phyloP scores from a whole-genome alignment of 2,329 filamentous ascomycete species.

The Raffaelea deltoideospora region DNA sequence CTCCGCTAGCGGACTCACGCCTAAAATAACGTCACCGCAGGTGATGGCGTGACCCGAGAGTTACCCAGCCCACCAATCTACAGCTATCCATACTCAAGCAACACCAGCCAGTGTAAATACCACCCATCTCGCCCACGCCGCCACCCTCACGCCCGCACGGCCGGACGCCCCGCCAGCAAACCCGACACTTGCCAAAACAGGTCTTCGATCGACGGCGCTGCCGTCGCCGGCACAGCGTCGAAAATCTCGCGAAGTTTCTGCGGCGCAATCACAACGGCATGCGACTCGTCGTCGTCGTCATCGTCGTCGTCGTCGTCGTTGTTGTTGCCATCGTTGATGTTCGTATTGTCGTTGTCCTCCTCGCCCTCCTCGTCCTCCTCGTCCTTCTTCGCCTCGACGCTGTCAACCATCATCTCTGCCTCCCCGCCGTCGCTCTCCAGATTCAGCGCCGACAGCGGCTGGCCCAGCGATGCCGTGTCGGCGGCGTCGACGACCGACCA shows the following conservation, averaged over 20 bases:
- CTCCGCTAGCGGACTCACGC: no score
- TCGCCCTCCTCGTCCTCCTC: constrained; percentile 26
- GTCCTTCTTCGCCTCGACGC: constrained; percentile 20
- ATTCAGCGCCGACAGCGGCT: constrained; percentile 38
- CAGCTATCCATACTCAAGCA: background rate
- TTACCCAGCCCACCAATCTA: no score
- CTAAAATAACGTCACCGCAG: no score
- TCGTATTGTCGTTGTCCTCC: background rate
- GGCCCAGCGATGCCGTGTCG: constrained; percentile 35
- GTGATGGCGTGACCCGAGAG: no score
- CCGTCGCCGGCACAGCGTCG: constrained; percentile 51
- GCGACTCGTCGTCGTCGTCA: constrained; percentile 23
- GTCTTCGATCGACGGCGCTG: constrained; percentile 56
- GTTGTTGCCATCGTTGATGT: constrained; percentile 22
- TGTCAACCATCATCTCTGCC: constrained; percentile 15
- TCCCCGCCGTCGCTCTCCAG: constrained; percentile 23
- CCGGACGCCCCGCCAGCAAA: constrained; percentile 28
- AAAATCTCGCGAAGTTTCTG: constrained; percentile 58
- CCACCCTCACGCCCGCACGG: background rate
- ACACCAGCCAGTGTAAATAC: background rate
- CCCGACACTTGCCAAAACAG: constrained; percentile 60
- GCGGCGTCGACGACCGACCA: constrained; percentile 46
- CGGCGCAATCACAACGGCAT: constrained; percentile 46
- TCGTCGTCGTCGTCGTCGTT: constrained; percentile 27
- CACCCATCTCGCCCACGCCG: background rate